Evolutionary conservation across 139 green algal species (phyloP).

Genomic region (Edaphochlamys debaryana): DNA sequence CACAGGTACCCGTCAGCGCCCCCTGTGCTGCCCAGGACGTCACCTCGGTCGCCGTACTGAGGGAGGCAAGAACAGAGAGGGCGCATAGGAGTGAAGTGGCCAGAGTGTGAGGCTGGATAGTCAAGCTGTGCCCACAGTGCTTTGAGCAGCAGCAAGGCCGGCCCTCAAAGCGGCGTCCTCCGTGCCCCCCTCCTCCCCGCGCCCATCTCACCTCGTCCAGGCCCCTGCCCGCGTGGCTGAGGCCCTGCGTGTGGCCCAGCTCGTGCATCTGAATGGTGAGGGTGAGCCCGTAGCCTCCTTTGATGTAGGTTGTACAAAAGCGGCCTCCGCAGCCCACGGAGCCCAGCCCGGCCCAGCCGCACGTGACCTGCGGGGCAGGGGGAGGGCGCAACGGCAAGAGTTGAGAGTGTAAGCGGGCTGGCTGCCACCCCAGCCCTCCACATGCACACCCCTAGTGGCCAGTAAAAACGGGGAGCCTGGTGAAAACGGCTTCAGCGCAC

Average conservation of each 20-base stretch:
- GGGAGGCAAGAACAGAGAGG: not conserved
- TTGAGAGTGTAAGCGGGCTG: too few relatives aligned
- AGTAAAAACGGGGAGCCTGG: too few relatives aligned
- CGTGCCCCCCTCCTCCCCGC: not conserved
- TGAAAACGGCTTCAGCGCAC: not conserved
- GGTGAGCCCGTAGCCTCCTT: not conserved
- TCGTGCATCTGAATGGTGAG: conserved; percentile 29
- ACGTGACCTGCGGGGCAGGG: conserved; percentile 3
- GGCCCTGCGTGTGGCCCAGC: conserved; percentile 37
- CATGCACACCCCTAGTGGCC: too few relatives aligned
- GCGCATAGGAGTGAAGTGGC: too few relatives aligned
- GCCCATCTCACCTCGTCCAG: conserved; percentile 1
- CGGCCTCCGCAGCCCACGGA: conserved; percentile 19
- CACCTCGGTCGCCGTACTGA: conserved; percentile 16
- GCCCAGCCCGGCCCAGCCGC: conserved; percentile 22
- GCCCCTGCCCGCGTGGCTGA: conserved; percentile 26
- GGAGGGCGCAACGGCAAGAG: too few relatives aligned
- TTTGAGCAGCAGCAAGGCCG: too few relatives aligned
- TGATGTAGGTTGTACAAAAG: conserved; percentile 20
- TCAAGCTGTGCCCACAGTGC: not conserved
- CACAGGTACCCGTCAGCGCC: conserved; percentile 18
- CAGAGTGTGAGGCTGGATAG: too few relatives aligned
- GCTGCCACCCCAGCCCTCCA: not conserved
- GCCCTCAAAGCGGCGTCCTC: not conserved
- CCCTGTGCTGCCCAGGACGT: conserved; percentile 26